These are phyloP conservation scores for Ogataea minuta DNA, from an alignment of 805 yeast species.

Conservation along the genomic window DNA sequence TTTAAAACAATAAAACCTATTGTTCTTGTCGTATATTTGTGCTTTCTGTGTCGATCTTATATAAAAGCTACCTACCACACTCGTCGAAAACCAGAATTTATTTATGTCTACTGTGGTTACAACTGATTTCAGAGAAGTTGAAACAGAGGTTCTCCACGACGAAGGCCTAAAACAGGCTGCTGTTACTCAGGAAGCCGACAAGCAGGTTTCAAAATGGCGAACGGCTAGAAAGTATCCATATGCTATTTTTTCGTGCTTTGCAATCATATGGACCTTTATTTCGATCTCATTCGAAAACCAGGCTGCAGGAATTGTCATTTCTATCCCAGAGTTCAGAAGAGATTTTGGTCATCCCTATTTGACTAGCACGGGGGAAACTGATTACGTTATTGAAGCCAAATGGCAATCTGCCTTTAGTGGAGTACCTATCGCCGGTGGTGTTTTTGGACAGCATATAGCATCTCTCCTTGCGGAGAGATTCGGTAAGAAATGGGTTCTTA, in stretches of 20 bases:
- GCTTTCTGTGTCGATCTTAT: no score
- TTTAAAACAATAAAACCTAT: no score
- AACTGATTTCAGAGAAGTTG: not conserved
- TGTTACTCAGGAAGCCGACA: constrained; percentile 7
- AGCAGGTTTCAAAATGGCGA: constrained; percentile 19
- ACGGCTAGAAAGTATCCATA: constrained; percentile 38
- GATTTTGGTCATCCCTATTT: constrained; percentile 33
- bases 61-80: no score
- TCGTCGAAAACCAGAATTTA: no score
- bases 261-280: constrained; percentile 34
- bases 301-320: constrained; percentile 39
- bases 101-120: no score
- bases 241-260: constrained; percentile 37
- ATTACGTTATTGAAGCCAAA: constrained; percentile 36
- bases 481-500: constrained; percentile 38
- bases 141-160: not conserved
- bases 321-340: constrained; percentile 37
- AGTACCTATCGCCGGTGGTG: constrained; percentile 30
- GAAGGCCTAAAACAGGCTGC: constrained; percentile 6
- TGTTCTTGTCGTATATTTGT: no score
- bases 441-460: constrained; percentile 38
- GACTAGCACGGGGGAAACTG: constrained; percentile 13
- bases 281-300: constrained; percentile 42
- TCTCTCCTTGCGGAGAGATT: constrained; percentile 33
- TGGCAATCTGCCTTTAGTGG: constrained; percentile 45